These are phyloP conservation scores for Crithidia sp. DNA, from an alignment of 208 protist genomes.

Conservation along the genomic window DNA sequence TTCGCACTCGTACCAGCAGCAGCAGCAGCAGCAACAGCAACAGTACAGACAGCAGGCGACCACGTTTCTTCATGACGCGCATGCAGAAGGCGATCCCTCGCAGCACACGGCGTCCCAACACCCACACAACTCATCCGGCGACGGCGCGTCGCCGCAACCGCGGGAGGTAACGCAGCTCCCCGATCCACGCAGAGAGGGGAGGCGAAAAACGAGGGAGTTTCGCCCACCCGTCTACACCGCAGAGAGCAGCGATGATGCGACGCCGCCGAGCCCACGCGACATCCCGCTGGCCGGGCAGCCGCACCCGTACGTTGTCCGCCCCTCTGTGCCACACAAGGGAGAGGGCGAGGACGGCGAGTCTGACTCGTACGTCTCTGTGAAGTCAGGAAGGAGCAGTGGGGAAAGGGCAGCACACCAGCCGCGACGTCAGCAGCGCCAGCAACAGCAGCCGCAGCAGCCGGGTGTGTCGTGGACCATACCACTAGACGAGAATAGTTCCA, in stretches of 20 bases:
- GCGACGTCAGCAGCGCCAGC: background rate
- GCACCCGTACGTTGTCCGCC: background rate
- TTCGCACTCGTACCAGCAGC: no score
- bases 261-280: background rate
- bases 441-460: slow-evolving; percentile 2
- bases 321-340: background rate
- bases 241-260: background rate
- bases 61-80: background rate
- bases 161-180: background rate
- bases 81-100: background rate
- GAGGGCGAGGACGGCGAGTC: background rate
- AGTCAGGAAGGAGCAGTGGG: background rate
- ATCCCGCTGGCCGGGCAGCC: background rate
- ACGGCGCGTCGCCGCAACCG: background rate
- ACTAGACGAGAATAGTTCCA: background rate
- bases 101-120: background rate
- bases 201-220: no score
- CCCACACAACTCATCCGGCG: slow-evolving; percentile 4
- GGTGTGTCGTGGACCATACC: slow-evolving; percentile 29
- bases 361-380: background rate
- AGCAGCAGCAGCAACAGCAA: background rate
- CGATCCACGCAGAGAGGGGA: background rate
- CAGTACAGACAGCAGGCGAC: background rate
- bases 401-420: background rate
- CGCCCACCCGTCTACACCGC: background rate